Evolutionary conservation across 306 rosid species (phyloP), one percentile per base, ranked within the genome.

Genomic region (Dryas alaskensis): DNA sequence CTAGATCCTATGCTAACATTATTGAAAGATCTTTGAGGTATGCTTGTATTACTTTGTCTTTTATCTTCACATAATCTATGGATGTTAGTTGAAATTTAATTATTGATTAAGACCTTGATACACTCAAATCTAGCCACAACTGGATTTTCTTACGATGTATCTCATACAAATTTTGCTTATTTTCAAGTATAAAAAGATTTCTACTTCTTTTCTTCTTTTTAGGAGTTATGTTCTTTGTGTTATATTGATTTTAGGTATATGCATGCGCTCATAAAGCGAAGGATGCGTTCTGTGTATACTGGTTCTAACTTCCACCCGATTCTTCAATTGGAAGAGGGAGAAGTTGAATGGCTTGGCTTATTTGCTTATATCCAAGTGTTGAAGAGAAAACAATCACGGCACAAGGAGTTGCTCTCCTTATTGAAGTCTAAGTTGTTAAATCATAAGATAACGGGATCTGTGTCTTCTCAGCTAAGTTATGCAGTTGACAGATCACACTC

Each of bases 291-390:
- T 50, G 60, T 74, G 65, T 19, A 8, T 62, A 65, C 22, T 17
- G 79, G 49, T 72, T 80, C 76, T 40, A 76, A 84, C 42, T 57
- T 85, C 62, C 78, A 2, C 47, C 97, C 97, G 31, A 52, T 83
- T 81, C 87, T 88, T 11, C 75, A 69, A 54, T 60, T 93, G 76
- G 83, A 83, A 69, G 78, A 80, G 60, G 83, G 55, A 39, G 98
- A 91, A 76, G 92, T 93, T 47, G 91, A 85, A 75, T 91, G 98
- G 97, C 92, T 91, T 67, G 97, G 97, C 65, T 64, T 86, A 40
- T 85, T 85, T 83, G 98, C 98, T 63, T 93, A 60, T 60, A 48
- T 85, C 54, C 89, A 91, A 77, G 96, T 84, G 2, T 72, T 93
- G 51, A 81, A 81, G 76, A 83, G 87, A 78, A 93, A 93, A 85